Evolutionary conservation across 2,329 filamentous ascomycete genomes (phyloP).

Genomic region (Neofusicoccum kwambonambiense): DNA sequence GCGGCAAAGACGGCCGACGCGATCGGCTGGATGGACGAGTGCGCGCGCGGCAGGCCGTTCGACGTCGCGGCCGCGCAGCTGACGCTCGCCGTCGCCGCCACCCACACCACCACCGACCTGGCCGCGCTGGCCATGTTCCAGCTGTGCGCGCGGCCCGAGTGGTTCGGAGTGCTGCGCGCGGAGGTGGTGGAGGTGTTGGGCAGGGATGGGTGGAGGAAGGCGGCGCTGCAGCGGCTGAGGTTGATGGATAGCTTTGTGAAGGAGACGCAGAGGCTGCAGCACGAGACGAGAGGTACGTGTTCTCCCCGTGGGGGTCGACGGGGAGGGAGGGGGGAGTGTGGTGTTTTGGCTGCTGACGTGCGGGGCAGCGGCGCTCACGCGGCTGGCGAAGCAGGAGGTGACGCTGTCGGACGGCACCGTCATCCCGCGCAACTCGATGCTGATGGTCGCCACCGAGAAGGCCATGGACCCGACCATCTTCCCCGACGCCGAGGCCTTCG

Average conservation of each 20-base stretch:
- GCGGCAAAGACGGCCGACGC: not conserved
- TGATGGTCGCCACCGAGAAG: not conserved
- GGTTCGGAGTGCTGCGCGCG: constrained; percentile 17
- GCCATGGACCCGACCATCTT: not conserved
- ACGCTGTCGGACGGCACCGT: constrained; percentile 2
- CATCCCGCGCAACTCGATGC: not conserved
- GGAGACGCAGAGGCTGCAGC: constrained; percentile 9
- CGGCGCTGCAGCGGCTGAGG: constrained; percentile 10
- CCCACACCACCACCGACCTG: constrained; percentile 16
- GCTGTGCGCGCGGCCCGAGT: constrained; percentile 22
- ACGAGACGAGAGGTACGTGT: not conserved
- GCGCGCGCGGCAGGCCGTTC: not conserved
- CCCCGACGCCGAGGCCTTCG: not conserved
- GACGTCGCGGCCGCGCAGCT: not conserved
- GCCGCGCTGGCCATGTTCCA: not conserved
- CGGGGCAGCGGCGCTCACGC: not conserved
- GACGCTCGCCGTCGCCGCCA: constrained; percentile 19
- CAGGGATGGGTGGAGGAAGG: not conserved
- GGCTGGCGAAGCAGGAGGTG: not conserved
- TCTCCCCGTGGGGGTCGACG: too few relatives aligned
- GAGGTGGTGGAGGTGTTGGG: constrained; percentile 13
- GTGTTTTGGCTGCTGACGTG: not conserved
- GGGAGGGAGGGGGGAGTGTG: too few relatives aligned
- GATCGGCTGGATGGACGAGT: not conserved
- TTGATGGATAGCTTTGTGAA: constrained; percentile 23